Base-by-base conservation (phyloP, 176 grass and related monocot genomes). In the barley (Hordeum vulgare) region DNA sequence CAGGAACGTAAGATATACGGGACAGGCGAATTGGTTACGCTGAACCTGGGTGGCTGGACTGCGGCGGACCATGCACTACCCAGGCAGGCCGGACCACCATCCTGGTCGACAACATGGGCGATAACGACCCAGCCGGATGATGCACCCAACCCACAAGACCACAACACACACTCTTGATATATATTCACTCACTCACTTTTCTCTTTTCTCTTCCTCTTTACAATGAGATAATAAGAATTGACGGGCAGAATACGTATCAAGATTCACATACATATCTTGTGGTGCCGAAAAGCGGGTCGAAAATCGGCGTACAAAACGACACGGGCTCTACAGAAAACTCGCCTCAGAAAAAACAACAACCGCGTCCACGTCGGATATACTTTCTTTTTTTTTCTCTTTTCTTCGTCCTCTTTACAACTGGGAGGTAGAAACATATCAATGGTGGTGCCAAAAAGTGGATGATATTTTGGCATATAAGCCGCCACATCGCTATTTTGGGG, bases 201-300 rank as follows among this genome's bases (percentile, higher is more conserved):
- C 41, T 6, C 70, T 11, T 26, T 45, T 15, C 26, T 61, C 44
- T 27, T 44, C 3, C 33, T 37, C 33, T n/a, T 49, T 49, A 49
- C 45, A 49, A 49, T 0, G 45, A 49, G 45, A 49, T 49, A 25
- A 70, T 12, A 47, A 26, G 24, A 72, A 72, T 27, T 26, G 40
- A 28, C 47, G 7, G 7, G 69, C 6, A 0, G 0, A 45, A 72
- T 17, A 72, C 42, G 13, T 24, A 29, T 65, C n/a, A 1, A 45
- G 68, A 26, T 71, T 71, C 67, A 71, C 68, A 53, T 14, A 40
- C 35, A 69, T 45, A 72, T 72, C 69, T 47, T 72, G 69, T 72
- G 24, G 40, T 47, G 69, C 69, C 39, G 9, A 28, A 72, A 72
- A 45, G 69, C 39, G 7, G n/a, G 24, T 42, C 34, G 1, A 41